Base-by-base conservation (phyloP, 2,329 filamentous ascomycete genomes). In the Dactylellina sp. region DNA sequence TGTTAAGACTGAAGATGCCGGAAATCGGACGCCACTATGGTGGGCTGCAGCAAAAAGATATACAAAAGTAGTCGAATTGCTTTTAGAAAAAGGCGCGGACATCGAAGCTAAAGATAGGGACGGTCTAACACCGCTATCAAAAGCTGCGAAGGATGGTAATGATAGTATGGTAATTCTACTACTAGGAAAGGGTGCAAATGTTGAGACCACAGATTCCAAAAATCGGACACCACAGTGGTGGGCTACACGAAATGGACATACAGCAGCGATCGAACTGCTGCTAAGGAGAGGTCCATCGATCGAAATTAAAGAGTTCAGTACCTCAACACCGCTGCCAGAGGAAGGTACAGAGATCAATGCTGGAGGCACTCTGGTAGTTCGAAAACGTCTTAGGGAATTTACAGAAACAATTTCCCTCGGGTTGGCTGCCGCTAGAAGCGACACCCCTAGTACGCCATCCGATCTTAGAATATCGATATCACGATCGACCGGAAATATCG, bases 211-310 rank as follows among this genome's bases (percentile, higher is more conserved):
- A 9, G 20, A 32, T 14, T 24, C 24, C 22, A 28, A 28, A 20
- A 12, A 46, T 37, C 18, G 32, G 7, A 65, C 61, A 46, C 28
- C 49, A 16, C 20, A 57, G 18, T 65, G 35, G 22, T 57, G 50
- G 14, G 61, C 50, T 40, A 40, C 50, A 6, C 22, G 49, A 4
- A 47, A 18, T 11, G 75, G 75, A 18, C 44, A 62, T 35, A 56
- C 75, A 61, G 46, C 39, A 39, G 46, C 76, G 14, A 56, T 76
- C n/a, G 20, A 57, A 39, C 25, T 75, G 42, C 40, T 76, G 16
- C 50, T 76, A n/a, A 35, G 56, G 14, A 25, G 6, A 44, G 32
- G 35, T 32, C 28, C 25, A 11, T 7, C 5, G 3, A 32, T 14
- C 4, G 18, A 52, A 11, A 4, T 18, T 52, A 52, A 52, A 52